A percentile compares a stretch with the other conserved stretches of the same genome.
phyloP scores from a whole-genome alignment of 176 grass and related monocot species.

The Alopecurus myosuroides region DNA sequence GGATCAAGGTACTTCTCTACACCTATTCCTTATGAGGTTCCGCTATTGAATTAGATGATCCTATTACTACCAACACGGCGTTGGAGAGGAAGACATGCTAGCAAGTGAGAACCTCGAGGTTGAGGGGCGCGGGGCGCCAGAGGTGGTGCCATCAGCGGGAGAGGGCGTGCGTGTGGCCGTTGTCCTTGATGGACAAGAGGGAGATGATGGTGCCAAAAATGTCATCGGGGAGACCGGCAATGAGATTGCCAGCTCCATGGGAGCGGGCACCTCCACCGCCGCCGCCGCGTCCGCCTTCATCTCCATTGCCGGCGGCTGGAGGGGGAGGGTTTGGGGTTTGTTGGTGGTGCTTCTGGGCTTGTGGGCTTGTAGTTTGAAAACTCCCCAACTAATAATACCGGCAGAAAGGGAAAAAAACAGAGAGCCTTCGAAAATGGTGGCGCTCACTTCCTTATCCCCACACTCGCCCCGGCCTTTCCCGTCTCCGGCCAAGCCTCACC shows the following conservation, averaged over 20 bases:
- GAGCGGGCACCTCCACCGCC: not conserved
- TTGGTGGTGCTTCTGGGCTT: not conserved
- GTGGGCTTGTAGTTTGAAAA: not conserved
- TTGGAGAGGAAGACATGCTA: accelerated
- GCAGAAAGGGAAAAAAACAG: not conserved
- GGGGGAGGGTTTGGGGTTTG: not conserved
- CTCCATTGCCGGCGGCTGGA: not conserved
- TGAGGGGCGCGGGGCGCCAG: not conserved
- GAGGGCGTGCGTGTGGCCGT: not conserved
- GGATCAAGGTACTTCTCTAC: too few species aligned
- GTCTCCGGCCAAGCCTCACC: conserved; percentile 22
- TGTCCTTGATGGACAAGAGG: not conserved
- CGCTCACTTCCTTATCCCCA: conserved; percentile 40
- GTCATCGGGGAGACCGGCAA: not conserved
- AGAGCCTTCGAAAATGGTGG: conserved; percentile 10
- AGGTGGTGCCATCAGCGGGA: not conserved
- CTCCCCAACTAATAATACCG: not conserved
- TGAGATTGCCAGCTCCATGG: not conserved
- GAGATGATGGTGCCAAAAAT: not conserved
- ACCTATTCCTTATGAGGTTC: too few species aligned
- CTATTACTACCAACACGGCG: too few species aligned
- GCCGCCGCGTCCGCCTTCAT: not conserved
- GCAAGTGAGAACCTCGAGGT: not conserved
- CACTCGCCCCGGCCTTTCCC: conserved; percentile 16
- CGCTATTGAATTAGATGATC: too few species aligned